These are phyloP conservation scores for Anthracocystis setariae DNA, from an alignment of 1,284 basidiomycete genomes.

Conservation along the genomic window DNA sequence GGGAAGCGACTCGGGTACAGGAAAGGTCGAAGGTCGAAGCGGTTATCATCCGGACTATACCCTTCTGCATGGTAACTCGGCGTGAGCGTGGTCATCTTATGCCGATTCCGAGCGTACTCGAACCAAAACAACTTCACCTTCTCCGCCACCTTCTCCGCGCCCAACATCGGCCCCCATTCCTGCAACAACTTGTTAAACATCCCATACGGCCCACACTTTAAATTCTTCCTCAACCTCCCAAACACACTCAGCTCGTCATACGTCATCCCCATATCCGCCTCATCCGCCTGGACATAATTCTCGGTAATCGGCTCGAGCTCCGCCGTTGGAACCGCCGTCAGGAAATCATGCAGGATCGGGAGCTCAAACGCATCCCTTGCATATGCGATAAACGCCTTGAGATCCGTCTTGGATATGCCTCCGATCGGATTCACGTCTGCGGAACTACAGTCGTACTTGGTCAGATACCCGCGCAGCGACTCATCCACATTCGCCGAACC, in stretches of 20 bases:
- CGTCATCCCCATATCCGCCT: slow-evolving; percentile 94
- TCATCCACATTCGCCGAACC: slow-evolving; percentile 99
- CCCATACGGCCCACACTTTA: slow-evolving; percentile 95
- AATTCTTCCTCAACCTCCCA: slow-evolving; percentile 90
- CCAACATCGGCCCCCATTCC: slow-evolving; percentile 78
- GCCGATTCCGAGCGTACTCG: slow-evolving; percentile 93
- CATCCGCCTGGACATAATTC: slow-evolving; percentile 92
- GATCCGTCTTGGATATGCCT: slow-evolving; percentile 94
- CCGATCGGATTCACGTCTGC: slow-evolving; percentile 98
- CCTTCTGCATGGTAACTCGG: slow-evolving; percentile 90
- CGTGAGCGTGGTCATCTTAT: slow-evolving; percentile 99
- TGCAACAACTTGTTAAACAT: slow-evolving; percentile 93
- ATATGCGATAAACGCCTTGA: slow-evolving; percentile 93
- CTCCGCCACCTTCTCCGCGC: slow-evolving; percentile 79
- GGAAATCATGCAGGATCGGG: slow-evolving; percentile 82
- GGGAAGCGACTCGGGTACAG: slow-evolving; percentile 92
- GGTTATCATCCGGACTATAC: slow-evolving; percentile 95
- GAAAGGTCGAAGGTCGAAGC: slow-evolving; percentile 95
- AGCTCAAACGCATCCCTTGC: slow-evolving; percentile 82
- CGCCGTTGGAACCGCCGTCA: slow-evolving; percentile 90
- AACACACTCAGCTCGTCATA: slow-evolving; percentile 96
- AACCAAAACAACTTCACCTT: slow-evolving; percentile 99
- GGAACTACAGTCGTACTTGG: slow-evolving; percentile 86
- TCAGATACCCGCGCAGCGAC: slow-evolving; percentile 94
- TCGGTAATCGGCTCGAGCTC: slow-evolving; percentile 96